A percentile compares a stretch with the other conserved stretches of the same genome.
Conservation (phyloP, 2,329 filamentous ascomycete genomes). For the Myriangium duriaei region DNA sequence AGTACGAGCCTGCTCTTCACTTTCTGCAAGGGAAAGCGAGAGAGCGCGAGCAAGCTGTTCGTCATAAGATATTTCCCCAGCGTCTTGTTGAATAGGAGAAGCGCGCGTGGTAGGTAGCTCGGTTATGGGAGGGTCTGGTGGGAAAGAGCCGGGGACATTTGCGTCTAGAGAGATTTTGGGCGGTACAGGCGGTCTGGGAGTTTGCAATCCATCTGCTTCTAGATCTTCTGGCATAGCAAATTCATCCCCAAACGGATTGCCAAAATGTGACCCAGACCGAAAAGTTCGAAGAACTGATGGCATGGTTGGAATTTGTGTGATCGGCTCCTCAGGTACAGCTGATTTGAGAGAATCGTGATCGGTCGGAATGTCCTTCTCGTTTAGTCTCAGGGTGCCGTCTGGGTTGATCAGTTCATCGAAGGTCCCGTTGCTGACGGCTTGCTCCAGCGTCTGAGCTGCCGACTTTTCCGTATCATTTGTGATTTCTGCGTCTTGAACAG, state of each 20-base stretch:
- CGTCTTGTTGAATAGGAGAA: background rate
- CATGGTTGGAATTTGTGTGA: constrained; percentile 6
- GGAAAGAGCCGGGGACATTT: constrained; percentile 7
- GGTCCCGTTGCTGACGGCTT: constrained; percentile 14
- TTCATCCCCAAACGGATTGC: constrained; percentile 36
- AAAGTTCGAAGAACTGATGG: constrained; percentile 22
- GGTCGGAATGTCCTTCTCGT: constrained; percentile 2
- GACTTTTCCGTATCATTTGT: constrained; percentile 16
- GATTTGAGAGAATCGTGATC: background rate
- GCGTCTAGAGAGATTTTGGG: constrained; percentile 28
- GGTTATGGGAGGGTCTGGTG: constrained; percentile 1
- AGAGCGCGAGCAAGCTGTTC: constrained; percentile 26
- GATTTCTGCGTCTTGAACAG: constrained; percentile 9
- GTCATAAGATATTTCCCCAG: constrained; percentile 20
- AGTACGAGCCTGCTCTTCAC: constrained; percentile 15
- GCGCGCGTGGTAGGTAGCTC: background rate
- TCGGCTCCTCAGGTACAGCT: constrained; percentile 9
- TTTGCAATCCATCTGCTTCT: constrained; percentile 29
- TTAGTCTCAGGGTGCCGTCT: constrained; percentile 25
- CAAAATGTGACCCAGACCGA: constrained; percentile 27
- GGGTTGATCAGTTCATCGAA: constrained; percentile 30
- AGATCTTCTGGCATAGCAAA: constrained; percentile 21
- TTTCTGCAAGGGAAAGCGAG: constrained; percentile 24
- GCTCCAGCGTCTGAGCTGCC: constrained; percentile 4
- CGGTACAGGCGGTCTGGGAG: constrained; percentile 32